phyloP scores from a whole-genome alignment of 495 filamentous ascomycete species.

The Pyrenula aspistea region DNA sequence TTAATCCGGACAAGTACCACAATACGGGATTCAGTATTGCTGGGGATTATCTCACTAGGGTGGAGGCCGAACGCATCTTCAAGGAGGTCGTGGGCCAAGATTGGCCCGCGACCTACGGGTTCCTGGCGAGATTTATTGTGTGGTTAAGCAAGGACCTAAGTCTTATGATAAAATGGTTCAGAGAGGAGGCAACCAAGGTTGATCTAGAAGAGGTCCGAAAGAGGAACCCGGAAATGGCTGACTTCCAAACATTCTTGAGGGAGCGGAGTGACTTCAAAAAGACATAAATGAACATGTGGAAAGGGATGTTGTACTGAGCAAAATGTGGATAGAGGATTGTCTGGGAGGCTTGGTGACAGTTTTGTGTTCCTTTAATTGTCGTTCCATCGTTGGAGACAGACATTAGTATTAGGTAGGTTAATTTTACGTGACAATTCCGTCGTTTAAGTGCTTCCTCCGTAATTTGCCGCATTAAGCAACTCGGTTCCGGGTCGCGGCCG shows the following conservation, averaged over 20 bases:
- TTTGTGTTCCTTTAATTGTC: too few relatives aligned
- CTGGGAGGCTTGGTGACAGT: too few relatives aligned
- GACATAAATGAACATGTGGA: not conserved
- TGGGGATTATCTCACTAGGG: constrained; percentile 45
- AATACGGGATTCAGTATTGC: constrained; percentile 38
- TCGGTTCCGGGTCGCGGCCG: too few relatives aligned
- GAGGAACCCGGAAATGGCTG: constrained; percentile 38
- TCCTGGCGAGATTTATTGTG: constrained; percentile 22
- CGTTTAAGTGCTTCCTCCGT: too few relatives aligned
- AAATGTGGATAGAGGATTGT: not conserved
- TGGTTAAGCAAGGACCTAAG: constrained; percentile 41
- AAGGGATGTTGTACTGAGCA: not conserved
- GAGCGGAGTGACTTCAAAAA: constrained; percentile 36
- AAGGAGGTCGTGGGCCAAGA: constrained; percentile 34
- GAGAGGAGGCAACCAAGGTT: constrained; percentile 44
- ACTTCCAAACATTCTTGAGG: constrained; percentile 49
- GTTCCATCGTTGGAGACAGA: too few relatives aligned
- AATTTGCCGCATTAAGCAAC: too few relatives aligned
- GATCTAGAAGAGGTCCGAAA: constrained; percentile 41
- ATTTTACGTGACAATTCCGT: too few relatives aligned
- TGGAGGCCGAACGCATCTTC: constrained; percentile 28
- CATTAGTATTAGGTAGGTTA: too few relatives aligned
- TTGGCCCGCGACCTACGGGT: constrained; percentile 39
- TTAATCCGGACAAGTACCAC: constrained; percentile 32
- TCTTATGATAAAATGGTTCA: constrained; percentile 53